A percentile compares a stretch with the other conserved stretches of the same genome.
Conservation (phyloP, 2,329 filamentous ascomycete species). For the Microthyrium microscopicum region DNA sequence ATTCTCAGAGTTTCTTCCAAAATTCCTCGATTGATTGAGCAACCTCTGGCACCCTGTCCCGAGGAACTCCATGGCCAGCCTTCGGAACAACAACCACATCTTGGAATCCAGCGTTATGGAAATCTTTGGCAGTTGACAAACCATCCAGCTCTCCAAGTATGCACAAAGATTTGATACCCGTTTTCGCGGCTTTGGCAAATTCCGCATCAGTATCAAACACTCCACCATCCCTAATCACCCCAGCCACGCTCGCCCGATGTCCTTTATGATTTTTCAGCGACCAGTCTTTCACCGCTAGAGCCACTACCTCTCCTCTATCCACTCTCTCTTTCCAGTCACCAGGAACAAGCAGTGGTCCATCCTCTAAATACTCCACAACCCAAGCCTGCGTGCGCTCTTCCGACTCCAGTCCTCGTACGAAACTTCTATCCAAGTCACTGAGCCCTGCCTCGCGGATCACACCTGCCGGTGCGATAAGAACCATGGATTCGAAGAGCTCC, state of each 20-base stretch:
- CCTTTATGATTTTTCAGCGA: constrained; percentile 29
- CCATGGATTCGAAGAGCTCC: constrained; percentile 18
- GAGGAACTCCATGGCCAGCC: constrained; percentile 25
- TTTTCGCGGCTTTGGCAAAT: constrained; percentile 16
- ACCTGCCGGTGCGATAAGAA: constrained; percentile 32
- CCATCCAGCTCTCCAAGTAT: constrained; percentile 23
- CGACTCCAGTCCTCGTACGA: constrained; percentile 13
- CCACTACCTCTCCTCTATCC: constrained; percentile 26
- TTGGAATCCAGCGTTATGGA: constrained; percentile 18
- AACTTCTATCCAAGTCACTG: constrained; percentile 12
- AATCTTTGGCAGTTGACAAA: constrained; percentile 17
- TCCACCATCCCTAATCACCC: constrained; percentile 29
- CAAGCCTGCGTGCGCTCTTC: constrained; percentile 21
- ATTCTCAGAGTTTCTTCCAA: constrained; percentile 14
- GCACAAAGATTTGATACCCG: constrained; percentile 14
- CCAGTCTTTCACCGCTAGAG: constrained; percentile 32
- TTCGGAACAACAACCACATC: constrained; percentile 21
- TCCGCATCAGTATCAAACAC: constrained; percentile 22
- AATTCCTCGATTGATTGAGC: constrained; percentile 17
- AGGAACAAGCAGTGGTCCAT: constrained; percentile 25
- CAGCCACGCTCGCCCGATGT: constrained; percentile 29
- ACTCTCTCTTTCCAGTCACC: constrained; percentile 29
- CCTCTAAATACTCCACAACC: constrained; percentile 27
- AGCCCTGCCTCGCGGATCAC: constrained; percentile 19
- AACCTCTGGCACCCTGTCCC: constrained; percentile 22